Evolutionary conservation across 2,329 filamentous ascomycete genomes (phyloP), one percentile per base, ranked within the genome.

Genomic region (Aaosphaeria pasadenensis): DNA sequence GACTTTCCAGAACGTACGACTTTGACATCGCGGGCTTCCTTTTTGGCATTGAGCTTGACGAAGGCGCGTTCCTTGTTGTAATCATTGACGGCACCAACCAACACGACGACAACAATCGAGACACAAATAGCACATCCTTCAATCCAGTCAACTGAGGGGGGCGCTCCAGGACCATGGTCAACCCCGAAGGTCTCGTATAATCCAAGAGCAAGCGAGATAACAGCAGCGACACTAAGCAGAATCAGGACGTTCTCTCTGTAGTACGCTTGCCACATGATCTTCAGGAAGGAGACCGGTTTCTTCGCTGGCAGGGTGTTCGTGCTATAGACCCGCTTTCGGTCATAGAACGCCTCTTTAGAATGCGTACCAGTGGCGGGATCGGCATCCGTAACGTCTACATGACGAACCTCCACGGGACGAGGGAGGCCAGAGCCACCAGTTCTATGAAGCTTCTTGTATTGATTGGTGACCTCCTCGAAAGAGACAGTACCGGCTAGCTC

Each of bases 171-270:
- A 2, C 58, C 57, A 42, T 74, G 73, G 42, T 74, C 46, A 51
- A 74, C 57, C 17, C 78, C 77, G 11, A 85, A 75, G 0, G 83
- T 82, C 63, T 87, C 80, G 58, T 89, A 90, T 2, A 90, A 72
- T 7, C 87, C 86, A 7, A 90, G 73, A 6, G 82, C 83, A 6
- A 89, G 70, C 0, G 86, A 89, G 7, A 89, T 77, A 7, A 84
- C 73, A 1, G 86, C 87, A 7, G 86, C 86, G 33, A 83, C 76
- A 0, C 85, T 86, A 50, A 89, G 71, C 5, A 89, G 71, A 36
- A 89, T 85, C 36, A 90, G 78, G 33, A 89, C 83, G 54, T 86
- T 87, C 68, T 89, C 87, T 56, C 88, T 86, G 66, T 87, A 87
- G 63, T 86, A 88, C 3, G 86, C 84, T 52, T 80, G 80, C 85